phyloP scores from a whole-genome alignment of 73 alveolate genomes.

The Paramecium sonneborni region DNA sequence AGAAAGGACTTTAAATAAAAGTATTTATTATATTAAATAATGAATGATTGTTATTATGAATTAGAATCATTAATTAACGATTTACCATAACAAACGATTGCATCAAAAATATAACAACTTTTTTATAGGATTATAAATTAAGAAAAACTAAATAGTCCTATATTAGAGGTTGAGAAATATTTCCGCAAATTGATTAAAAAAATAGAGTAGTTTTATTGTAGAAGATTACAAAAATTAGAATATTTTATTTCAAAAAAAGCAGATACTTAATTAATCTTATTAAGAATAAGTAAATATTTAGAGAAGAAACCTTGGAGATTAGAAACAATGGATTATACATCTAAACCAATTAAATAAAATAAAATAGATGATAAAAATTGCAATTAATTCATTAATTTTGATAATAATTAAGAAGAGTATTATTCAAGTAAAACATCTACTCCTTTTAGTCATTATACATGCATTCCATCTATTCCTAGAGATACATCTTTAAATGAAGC shows the following conservation, averaged over 20 bases:
- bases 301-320: constrained; percentile 42
- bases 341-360: not conserved
- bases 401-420: not conserved
- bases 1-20: not conserved
- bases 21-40: not conserved
- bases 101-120: not conserved
- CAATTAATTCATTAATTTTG: constrained; percentile 26
- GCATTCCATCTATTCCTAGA: not conserved
- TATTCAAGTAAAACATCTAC: constrained; percentile 22
- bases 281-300: not conserved
- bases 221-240: constrained; percentile 50
- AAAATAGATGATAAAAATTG: constrained; percentile 50
- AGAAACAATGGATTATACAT: constrained; percentile 12
- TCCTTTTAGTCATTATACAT: constrained; percentile 48
- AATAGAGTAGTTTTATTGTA: constrained; percentile 36
- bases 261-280: not conserved
- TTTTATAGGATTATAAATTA: not conserved
- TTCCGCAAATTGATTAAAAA: constrained; percentile 36
- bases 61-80: constrained; percentile 38
- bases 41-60: constrained; percentile 42
- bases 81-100: constrained; percentile 46
- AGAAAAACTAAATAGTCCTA: not conserved
- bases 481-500: constrained; percentile 40
- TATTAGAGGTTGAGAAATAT: constrained; percentile 23
- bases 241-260: not conserved